Evolutionary conservation across 2,329 filamentous ascomycete genomes (phyloP), one percentile per base, ranked within the genome.

Genomic region (Trichoderma harzianum): DNA sequence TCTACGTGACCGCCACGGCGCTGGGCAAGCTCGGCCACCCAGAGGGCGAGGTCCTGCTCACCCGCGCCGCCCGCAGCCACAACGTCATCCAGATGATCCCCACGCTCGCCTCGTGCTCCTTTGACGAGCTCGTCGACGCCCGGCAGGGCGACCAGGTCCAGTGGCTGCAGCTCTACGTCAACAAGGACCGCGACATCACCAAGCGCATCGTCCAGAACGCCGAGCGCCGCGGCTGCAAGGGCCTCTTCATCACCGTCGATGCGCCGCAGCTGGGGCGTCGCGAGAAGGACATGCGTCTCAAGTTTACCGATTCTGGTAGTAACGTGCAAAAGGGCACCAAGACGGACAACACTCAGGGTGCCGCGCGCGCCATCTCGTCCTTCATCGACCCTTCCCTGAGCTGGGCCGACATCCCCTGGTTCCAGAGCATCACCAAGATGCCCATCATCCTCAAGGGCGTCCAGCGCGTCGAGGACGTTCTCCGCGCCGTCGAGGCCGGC

Each of bases 1-100:
- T 98, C 84, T 99, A 99, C 83, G 92, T 99, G 24, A 98, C 96
- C 1, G 96, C 96, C 58, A 98, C 96, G 7, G 96, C 96, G 0
- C 88, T 99, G 8, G 96, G 96, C 76, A 98, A 98, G 83, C 90
- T 99, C 5, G 96, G 96, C 72, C 88, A 99, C 80, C 92, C 92
- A 0, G 96, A 98, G 81, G 96, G 96, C 76, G 96, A 99, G 82
- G 94, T 98, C 6, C 86, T 97, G 11, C 88, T 99, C 72, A 98
- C 96, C 0, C 88, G 91, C 71, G 94, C 94, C 18, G 92, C 96
- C 2, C 87, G 88, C 79, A 93, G 92, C 79, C 95, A 98, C 86
- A 90, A 95, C 79, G 92, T 98, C 66, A 89, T 98, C 73, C 96
- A 99, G 83, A 99, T 99, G 96, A 98, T 99, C 73, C 96, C 96